Evolutionary conservation across 805 yeast species (phyloP), one percentile per base, ranked within the genome.

Genomic region (Starmerella cellae): DNA sequence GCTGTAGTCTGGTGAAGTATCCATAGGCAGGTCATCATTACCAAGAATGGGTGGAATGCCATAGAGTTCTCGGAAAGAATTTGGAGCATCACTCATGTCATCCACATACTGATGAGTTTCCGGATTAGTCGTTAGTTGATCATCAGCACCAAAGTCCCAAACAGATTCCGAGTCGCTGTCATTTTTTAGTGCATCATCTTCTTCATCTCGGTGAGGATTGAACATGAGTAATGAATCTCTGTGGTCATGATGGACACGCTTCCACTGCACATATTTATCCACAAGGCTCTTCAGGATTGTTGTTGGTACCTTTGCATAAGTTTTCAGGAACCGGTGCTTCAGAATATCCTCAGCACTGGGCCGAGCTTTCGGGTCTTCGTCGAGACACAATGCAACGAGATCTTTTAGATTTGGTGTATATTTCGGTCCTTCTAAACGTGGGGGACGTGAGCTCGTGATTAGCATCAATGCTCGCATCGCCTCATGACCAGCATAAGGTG

Each of bases 401-500:
- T 91, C 97, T 54, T 87, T 91, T 43, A 91, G 64, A 2, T 70
- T 60, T 0, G 81, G 59, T 0, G 94, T 74, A 58, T 82, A 84
- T 46, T 78, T 82, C 40, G 87, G 66, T 6, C 97, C 97, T 58
- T 91, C 98, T 43, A 91, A 65, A 47, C 98, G 70, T 3, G 98
- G 94, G 4, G 99, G 98, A 42, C 87, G 82, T 51, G 82, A 83
- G 51, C 85, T 82, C 1, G 95, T 82, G 38, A 91, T 85, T 61
- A 91, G 65, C 56, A 84, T 87, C 85, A 91, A 82, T 1, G 96
- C 98, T 63, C 95, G 71, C 65, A 81, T 68, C 0, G 95, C 95
- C 55, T 88, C 98, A 51, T 82, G 82, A 47, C 91, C 96, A 55
- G 95, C 78, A 57, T 87, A 87, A 0, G 99, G 99, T 4, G 99